Conservation (phyloP, 495 filamentous ascomycete species). For the Letharia lupina region DNA sequence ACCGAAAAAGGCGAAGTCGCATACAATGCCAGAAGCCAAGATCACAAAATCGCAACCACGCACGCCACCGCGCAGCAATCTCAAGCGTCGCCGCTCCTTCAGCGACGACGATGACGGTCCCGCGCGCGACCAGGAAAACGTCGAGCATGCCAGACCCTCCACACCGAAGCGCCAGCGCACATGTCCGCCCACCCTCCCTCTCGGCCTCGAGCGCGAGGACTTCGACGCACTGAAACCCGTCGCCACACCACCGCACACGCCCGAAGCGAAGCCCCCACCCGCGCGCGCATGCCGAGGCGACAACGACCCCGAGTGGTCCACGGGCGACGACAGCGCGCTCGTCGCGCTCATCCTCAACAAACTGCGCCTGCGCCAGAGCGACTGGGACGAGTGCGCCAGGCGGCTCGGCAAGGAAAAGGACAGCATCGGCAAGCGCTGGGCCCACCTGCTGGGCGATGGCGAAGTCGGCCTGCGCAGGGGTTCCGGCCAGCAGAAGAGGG, state of each 20-base stretch:
- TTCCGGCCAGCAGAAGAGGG: constrained; percentile 29
- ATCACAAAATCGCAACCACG: constrained; percentile 41
- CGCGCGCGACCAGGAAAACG: constrained; percentile 28
- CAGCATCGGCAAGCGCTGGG: constrained; percentile 63
- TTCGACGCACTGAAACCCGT: constrained; percentile 49
- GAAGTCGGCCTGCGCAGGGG: constrained; percentile 31
- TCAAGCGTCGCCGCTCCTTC: constrained; percentile 53
- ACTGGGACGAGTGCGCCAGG: constrained; percentile 74
- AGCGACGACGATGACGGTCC: constrained; percentile 44
- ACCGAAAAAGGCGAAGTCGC: constrained; percentile 24
- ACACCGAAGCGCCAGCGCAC: constrained; percentile 63
- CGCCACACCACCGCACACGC: constrained; percentile 34
- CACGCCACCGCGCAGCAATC: constrained; percentile 44
- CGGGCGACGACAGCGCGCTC: constrained; percentile 61
- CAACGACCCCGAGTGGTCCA: constrained; percentile 49
- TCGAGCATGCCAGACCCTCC: constrained; percentile 35
- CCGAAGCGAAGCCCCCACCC: constrained; percentile 34
- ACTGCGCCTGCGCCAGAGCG: constrained; percentile 58
- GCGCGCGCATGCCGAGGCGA: constrained; percentile 22
- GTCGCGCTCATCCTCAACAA: constrained; percentile 69
- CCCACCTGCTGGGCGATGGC: constrained; percentile 54
- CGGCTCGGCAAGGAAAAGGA: constrained; percentile 54
- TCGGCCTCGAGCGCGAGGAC: constrained; percentile 56
- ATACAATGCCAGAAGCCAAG: constrained; percentile 27
- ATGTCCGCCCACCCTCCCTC: constrained; percentile 56